Evolutionary conservation across 495 filamentous ascomycete species (phyloP), one percentile per base, ranked within the genome.

Genomic region (Neurospora sp.): DNA sequence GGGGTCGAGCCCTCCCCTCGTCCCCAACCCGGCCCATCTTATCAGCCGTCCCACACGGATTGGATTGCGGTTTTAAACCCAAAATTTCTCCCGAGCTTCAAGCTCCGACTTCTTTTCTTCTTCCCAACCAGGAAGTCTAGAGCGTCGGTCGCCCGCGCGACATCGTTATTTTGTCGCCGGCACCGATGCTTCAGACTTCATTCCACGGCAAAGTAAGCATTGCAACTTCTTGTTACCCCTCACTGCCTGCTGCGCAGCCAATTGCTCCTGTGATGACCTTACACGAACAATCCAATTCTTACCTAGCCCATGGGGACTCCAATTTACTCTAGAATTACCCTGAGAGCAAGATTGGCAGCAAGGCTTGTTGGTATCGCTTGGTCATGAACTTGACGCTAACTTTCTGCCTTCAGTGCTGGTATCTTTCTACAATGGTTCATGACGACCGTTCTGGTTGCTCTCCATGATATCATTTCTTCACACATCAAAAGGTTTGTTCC

Each of bases 281-380:
- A 81, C 80, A 75, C 82, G 89, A 92, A 92, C 90, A 93, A 93
- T 93, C 91, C 90, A 93, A 92, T 81, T 90, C 92, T 89, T 90
- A 94, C 83, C 81, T 88, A 81, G 82, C 75, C 84, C 86, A 83
- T 92, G 91, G 87, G 90, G 91, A 92, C 83, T 79, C 76, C 79
- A 76, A 80, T 79, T 81, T 78, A 86, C 86, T 90, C 85, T 88
- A 90, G 86, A 90, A 89, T 89, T 89, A 89, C 86, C 81, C 90
- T 92, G 91, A 92, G 83, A 85, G 82, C 83, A 70, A 72, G 19
- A 54, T 75, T 70, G 72, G 70, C 70, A 54, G 39, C 69, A 70
- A 69, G 69, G 43, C 54, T 66, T 66, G 15, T 66, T 66, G 15
- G 28, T 66, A 39, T 73, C 71, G 24, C 69, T 43, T 71, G 72